Base-by-base conservation (phyloP, 148 eudicot species). In the Tetragonia tetragonoides region DNA sequence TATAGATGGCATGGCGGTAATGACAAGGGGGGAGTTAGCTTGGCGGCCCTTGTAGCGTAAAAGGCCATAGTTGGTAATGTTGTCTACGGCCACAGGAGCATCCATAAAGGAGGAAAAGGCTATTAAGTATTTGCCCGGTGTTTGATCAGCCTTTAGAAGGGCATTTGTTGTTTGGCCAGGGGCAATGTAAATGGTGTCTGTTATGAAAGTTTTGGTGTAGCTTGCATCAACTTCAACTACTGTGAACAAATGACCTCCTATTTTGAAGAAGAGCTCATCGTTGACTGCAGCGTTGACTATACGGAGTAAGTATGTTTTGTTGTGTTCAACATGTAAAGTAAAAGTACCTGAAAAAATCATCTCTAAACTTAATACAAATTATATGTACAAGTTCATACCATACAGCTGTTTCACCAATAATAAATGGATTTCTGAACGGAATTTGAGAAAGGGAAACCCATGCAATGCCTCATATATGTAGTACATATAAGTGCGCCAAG, bases 141-240 rank as follows among this genome's bases (percentile, higher is more conserved):
- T n/a, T 71, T 87, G 88, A 73, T 88, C 72, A 1, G 96, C 78
- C 6, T 76, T 86, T 38, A 93, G 78, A 39, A 93, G 79, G 12
- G 83, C 96, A 28, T 86, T 90, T 37, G 96, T 91, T 67, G 98
- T 93, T 74, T 93, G 98, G 73, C 98, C 98, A 0, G 98, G 98
- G 10, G 87, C 88, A 1, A 93, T 78, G 84, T 85, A 86, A 20
- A 93, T 67, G 41, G 91, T 85, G 81, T 91, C 88, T 1, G 91
- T 88, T 59, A 7, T 57, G 73, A 91, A 87, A 6, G 98, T 96
- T 49, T 93, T 91, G 2, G 85, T 85, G 61, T 93, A 93, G 41
- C 79, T 69, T 16, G 94, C 94, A 34, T 93, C 98, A 2, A 90
- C 93, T 72, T 93, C 98, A 5, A 93, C 96, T 2, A 93, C 80